Evolutionary conservation across 2,329 filamentous ascomycete species (phyloP).

Genomic region (Fusarium metavorans): DNA sequence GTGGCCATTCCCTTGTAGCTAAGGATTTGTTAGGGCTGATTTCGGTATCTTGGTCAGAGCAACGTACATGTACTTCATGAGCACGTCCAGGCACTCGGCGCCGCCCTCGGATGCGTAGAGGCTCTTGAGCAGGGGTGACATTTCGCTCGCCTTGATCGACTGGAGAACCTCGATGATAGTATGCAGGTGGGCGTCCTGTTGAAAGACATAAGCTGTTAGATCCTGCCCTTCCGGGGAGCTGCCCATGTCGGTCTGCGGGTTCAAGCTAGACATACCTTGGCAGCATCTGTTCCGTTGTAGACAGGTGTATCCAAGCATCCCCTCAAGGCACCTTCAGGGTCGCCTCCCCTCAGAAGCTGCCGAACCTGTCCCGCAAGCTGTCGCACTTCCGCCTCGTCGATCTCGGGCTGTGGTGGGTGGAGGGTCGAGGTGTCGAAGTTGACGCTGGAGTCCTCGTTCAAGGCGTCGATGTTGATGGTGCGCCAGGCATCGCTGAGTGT

Average conservation of each 20-base stretch:
- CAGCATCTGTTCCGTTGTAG: constrained; percentile 70
- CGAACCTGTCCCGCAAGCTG: constrained; percentile 83
- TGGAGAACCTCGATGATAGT: constrained; percentile 94
- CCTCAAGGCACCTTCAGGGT: constrained; percentile 87
- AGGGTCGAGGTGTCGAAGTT: constrained; percentile 94
- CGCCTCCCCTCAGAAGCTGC: constrained; percentile 87
- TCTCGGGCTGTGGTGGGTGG: constrained; percentile 79
- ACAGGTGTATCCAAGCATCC: constrained; percentile 88
- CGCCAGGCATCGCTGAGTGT: constrained; percentile 77
- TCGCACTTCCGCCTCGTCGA: constrained; percentile 82
- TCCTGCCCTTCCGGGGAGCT: neutral
- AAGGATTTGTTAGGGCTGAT: constrained; percentile 25
- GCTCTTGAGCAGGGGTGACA: constrained; percentile 86
- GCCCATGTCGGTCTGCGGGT: neutral
- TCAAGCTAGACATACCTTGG: constrained; percentile 61
- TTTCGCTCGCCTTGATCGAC: constrained; percentile 95
- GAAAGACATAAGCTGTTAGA: neutral
- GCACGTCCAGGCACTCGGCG: constrained; percentile 85
- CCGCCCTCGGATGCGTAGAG: constrained; percentile 85
- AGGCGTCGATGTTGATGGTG: constrained; percentile 93
- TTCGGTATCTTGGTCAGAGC: neutral
- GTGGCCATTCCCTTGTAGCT: constrained; percentile 92
- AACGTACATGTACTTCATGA: constrained; percentile 97
- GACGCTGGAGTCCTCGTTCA: constrained; percentile 87
- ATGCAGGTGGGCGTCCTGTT: constrained; percentile 84